These are phyloP conservation scores for Collybiopsis confluens DNA, from an alignment of 768 basidiomycete genomes.

Conservation along the genomic window DNA sequence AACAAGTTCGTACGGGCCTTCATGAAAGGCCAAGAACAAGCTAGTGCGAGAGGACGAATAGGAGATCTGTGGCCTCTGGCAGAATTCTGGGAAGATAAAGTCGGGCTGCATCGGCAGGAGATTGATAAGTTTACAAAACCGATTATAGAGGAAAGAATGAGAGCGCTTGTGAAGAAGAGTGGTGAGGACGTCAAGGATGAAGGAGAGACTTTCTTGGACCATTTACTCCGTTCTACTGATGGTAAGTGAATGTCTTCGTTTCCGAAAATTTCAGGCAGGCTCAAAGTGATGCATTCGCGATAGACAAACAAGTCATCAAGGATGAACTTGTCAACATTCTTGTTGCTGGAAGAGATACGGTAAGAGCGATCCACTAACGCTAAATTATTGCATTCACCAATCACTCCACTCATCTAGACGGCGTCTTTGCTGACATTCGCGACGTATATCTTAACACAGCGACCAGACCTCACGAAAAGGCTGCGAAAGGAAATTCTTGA, in stretches of 20 bases:
- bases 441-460: slow-evolving; percentile 49
- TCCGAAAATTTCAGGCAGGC: background rate
- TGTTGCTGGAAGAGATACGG: slow-evolving; percentile 43
- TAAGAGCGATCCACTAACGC: slow-evolving; percentile 3
- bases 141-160: slow-evolving; percentile 37
- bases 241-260: slow-evolving; percentile 35
- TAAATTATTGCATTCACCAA: too few species aligned
- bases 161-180: slow-evolving; percentile 21
- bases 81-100: slow-evolving; percentile 50
- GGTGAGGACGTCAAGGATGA: slow-evolving; percentile 11
- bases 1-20: slow-evolving; percentile 47
- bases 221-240: slow-evolving; percentile 49
- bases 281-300: background rate
- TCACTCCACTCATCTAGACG: slow-evolving; percentile 25
- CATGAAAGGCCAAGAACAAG: slow-evolving; percentile 38
- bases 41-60: slow-evolving; percentile 32
- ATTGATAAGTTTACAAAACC: slow-evolving; percentile 51
- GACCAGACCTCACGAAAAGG: slow-evolving; percentile 39
- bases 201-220: slow-evolving; percentile 43
- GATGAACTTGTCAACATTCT: slow-evolving; percentile 45
- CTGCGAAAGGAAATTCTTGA: slow-evolving; percentile 50
- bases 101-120: slow-evolving; percentile 38
- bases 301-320: slow-evolving; percentile 36
- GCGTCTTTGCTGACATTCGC: slow-evolving; percentile 50
- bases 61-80: slow-evolving; percentile 46